These are phyloP conservation scores for Agrocybe praecox DNA, from an alignment of 768 basidiomycete species.

Conservation along the genomic window DNA sequence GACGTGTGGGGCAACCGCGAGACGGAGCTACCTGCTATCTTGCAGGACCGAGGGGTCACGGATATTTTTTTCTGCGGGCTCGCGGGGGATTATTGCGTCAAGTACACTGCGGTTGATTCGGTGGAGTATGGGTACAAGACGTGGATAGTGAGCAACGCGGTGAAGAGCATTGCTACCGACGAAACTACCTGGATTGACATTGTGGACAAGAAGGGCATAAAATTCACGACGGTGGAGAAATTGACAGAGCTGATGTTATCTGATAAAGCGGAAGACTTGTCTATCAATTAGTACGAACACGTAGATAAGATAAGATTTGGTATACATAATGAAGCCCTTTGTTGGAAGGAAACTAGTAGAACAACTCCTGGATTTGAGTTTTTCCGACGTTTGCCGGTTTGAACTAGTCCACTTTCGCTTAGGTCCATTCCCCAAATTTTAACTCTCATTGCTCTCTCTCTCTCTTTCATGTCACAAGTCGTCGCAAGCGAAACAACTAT, in stretches of 20 bases:
- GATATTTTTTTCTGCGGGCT: slow-evolving; percentile 68
- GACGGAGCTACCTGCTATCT: slow-evolving; percentile 47
- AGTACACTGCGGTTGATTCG: slow-evolving; percentile 57
- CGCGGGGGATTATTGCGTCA: slow-evolving; percentile 82
- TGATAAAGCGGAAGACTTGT: neutral
- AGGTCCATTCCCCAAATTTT: neutral
- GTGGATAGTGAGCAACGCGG: slow-evolving; percentile 52
- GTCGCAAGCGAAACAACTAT: neutral
- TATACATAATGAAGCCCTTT: too few species aligned
- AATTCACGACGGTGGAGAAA: slow-evolving; percentile 23
- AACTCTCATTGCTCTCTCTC: neutral
- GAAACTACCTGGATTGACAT: slow-evolving; percentile 35
- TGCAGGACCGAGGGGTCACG: slow-evolving; percentile 46
- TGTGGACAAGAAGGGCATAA: slow-evolving; percentile 33
- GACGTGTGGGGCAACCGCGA: slow-evolving; percentile 52
- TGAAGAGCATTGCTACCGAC: slow-evolving; percentile 41
- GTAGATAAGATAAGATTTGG: neutral
- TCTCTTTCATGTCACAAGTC: slow-evolving; percentile 1
- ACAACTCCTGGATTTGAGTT: neutral
- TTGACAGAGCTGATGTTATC: slow-evolving; percentile 10
- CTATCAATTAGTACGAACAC: neutral
- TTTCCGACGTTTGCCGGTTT: neutral
- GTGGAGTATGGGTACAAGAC: slow-evolving; percentile 49
- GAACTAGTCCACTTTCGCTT: neutral
- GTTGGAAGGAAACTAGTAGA: too few species aligned